These are phyloP conservation scores for Trichoderma asperelloides DNA, from an alignment of 495 filamentous ascomycete species.

Conservation along the genomic window DNA sequence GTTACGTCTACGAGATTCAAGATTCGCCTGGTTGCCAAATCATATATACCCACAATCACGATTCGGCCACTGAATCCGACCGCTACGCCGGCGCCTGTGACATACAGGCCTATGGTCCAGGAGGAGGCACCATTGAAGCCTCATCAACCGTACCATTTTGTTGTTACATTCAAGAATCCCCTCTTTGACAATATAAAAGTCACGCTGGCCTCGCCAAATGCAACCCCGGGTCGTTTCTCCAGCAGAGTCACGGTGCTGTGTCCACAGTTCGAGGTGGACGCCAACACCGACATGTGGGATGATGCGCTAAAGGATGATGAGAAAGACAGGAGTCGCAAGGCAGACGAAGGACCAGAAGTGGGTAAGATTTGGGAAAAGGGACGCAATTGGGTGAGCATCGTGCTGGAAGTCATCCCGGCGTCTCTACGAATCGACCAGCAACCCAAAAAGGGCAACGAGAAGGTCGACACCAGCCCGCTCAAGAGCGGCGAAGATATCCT, in stretches of 20 bases:
- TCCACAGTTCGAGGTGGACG: slow-evolving; percentile 89
- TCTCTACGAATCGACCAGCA: slow-evolving; percentile 29
- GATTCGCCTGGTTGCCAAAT: slow-evolving; percentile 79
- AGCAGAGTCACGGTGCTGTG: slow-evolving; percentile 86
- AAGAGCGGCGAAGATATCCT: slow-evolving; percentile 79
- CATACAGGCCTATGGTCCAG: neutral
- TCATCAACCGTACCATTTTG: slow-evolving; percentile 63
- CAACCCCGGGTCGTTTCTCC: slow-evolving; percentile 67
- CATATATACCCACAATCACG: slow-evolving; percentile 74
- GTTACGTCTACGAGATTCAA: slow-evolving; percentile 76
- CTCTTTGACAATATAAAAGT: slow-evolving; percentile 85
- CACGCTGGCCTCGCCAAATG: slow-evolving; percentile 74
- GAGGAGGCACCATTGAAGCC: slow-evolving; percentile 43
- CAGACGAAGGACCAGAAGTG: slow-evolving; percentile 58
- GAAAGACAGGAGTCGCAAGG: slow-evolving; percentile 30
- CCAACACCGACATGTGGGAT: slow-evolving; percentile 93
- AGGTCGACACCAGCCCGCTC: slow-evolving; percentile 25
- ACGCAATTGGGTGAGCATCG: slow-evolving; percentile 88
- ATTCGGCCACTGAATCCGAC: slow-evolving; percentile 55
- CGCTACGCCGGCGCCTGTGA: slow-evolving; percentile 6
- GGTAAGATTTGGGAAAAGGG: slow-evolving; percentile 94
- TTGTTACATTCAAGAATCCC: slow-evolving; percentile 86
- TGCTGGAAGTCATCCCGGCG: slow-evolving; percentile 82
- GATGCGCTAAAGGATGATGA: slow-evolving; percentile 60
- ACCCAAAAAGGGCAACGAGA: slow-evolving; percentile 17